Evolutionary conservation across 2,329 filamentous ascomycete species (phyloP).

Genomic region (Tolypocladium album): DNA sequence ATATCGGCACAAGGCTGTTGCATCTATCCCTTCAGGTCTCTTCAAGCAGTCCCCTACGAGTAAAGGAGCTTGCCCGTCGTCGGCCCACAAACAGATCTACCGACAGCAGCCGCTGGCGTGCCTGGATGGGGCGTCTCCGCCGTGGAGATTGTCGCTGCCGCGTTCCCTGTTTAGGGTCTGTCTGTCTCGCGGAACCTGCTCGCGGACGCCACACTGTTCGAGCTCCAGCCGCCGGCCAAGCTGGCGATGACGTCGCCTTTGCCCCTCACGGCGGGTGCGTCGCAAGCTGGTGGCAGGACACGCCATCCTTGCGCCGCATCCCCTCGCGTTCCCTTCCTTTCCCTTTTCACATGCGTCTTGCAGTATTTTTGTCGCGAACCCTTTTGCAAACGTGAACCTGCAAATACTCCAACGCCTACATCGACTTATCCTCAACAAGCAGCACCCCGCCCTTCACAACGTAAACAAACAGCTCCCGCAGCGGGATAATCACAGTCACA

Average conservation of each 20-base stretch:
- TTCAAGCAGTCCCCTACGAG: too few relatives aligned
- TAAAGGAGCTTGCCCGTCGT: too few relatives aligned
- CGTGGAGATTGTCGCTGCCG: not conserved
- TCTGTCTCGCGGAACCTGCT: not conserved
- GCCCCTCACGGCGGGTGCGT: not conserved
- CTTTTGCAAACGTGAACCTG: not conserved
- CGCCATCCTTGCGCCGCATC: not conserved
- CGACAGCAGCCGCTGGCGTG: not conserved
- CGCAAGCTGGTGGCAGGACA: not conserved
- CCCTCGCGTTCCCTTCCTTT: not conserved
- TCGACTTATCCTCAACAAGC: not conserved
- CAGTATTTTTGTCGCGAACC: not conserved
- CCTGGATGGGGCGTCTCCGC: not conserved
- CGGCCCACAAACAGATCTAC: too few relatives aligned
- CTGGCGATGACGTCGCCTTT: not conserved
- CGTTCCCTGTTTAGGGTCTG: not conserved
- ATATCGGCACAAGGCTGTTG: not conserved
- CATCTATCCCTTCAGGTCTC: not conserved
- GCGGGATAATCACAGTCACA: conserved; percentile 3
- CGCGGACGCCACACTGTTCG: not conserved
- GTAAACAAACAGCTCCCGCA: not conserved
- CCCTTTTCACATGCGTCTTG: not conserved
- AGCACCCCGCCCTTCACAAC: not conserved
- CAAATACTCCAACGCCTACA: not conserved
- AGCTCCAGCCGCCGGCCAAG: not conserved